Evolutionary conservation across 2,329 filamentous ascomycete species (phyloP), one percentile per base, ranked within the genome.

Genomic region (Aspergillus sojae): DNA sequence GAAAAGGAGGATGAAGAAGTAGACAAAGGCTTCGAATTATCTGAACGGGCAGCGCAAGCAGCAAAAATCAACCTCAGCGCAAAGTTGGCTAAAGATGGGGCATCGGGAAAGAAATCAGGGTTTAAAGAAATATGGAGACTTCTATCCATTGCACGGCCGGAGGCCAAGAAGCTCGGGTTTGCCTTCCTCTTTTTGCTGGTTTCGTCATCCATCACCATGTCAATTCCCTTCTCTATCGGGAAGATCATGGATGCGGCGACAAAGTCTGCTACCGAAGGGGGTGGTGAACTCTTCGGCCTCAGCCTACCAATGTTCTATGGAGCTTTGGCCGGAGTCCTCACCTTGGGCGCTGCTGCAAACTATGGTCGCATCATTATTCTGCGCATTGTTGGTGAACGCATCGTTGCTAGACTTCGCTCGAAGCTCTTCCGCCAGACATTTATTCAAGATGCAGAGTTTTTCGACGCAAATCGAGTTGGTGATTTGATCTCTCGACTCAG

Each of bases 391-490:
- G 96, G 95, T 67, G 95, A 99, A 79, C 87, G 95, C 48, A 95
- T 99, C 63, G 95, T 99, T 60, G 90, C 94, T 12, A 88, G 94
- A 70, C 84, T 99, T 61, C 88, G 95, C 65, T 94, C 94, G 19
- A 91, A 93, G 74, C 87, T 99, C 4, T 99, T 96, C 81, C 88
- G 93, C 68, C 88, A 91, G 67, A 99, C 95, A 0, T 96, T 96
- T 71, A 86, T 95, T n/a, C 95, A 99, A 77, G 95, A 99, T 77
- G 95, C 95, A 63, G 95, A 98, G 74, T 99, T 99, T 81, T 99
- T 99, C 74, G 95, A 99, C 76, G 95, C 95, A 45, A 99, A 99
- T 80, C 88, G 95, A 30, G 94, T 97, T 30, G 95, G 95, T 76
- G 95, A 99, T 76, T 82, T 99, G 70, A 97, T 99, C 73, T 98